Base-by-base conservation (phyloP, 495 filamentous ascomycete genomes). In the Penicillium subrubescens region DNA sequence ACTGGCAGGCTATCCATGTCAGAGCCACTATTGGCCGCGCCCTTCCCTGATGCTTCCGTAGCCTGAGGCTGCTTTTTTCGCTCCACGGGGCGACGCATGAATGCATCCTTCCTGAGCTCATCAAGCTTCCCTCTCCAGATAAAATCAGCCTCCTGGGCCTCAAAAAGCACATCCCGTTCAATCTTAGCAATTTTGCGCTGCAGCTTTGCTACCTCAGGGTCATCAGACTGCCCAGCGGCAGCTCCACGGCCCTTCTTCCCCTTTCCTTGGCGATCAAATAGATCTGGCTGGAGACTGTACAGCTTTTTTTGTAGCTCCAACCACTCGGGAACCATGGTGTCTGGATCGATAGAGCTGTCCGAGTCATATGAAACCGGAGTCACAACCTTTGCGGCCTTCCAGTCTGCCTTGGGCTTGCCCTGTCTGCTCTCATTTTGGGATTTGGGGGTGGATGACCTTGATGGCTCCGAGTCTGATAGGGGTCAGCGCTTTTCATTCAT, bases 81-180 rank as follows among this genome's bases (percentile, higher is more conserved):
- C 43, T 77, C 65, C 2, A 65, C 72, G 8, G 65, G 52, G 65
- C 69, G 75, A 60, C 75, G 79, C 54, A 64, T 62, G 62, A 78
- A 80, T 6, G 74, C 79, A 57, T 87, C 84, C 66, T 85, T 84
- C 62, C 89, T 86, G 15, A 97, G 76, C n/a, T 84, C 82, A 43
- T 89, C 86, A 15, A 85, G 83, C 67, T 86, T 86, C 1, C 80
- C 75, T 58, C 79, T 82, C 95, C 95, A 99, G 63, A 86, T 74
- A 33, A 84, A 82, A 50, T 96, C 88, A 1, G 93, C 94, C 61
- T 90, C 82, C 53, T 84, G 81, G 57, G 86, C 83, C 70, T 99
- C 94, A 70, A 97, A 96, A 10, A 99, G 78, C 2, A 95, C 83
- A 70, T 99, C 95, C 12, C 88, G 88, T 67, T 93, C 90, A 35